Evolutionary conservation across 345 rosid species (phyloP).

Genomic region (Dimocarpus longan): DNA sequence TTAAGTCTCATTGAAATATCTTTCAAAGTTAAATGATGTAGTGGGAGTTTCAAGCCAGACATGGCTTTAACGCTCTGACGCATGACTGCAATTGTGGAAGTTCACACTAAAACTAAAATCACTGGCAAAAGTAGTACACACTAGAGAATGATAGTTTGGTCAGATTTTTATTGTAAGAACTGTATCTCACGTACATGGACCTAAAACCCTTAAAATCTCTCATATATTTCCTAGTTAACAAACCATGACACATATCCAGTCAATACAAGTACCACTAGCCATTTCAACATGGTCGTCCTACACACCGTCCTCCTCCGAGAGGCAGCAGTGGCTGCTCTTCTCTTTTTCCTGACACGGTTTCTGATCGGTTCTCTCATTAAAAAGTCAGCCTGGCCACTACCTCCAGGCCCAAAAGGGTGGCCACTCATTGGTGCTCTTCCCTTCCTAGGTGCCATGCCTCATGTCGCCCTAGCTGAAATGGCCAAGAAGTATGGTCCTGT

Average conservation of each 20-base stretch:
- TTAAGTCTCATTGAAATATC: too few species aligned
- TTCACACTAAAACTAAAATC: too few species aligned
- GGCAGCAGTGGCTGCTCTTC: conserved; percentile 15
- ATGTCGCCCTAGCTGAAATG: conserved; percentile 47
- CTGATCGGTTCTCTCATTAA: conserved; percentile 20
- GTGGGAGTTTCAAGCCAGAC: too few species aligned
- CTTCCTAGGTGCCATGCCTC: conserved; percentile 58
- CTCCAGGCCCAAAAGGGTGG: conserved; percentile 61
- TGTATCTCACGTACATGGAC: background rate
- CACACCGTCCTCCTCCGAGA: conserved; percentile 21
- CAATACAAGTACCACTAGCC: background rate
- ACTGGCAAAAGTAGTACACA: too few species aligned
- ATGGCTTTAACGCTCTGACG: too few species aligned
- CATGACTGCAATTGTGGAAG: too few species aligned
- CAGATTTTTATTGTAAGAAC: too few species aligned
- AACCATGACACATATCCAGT: background rate
- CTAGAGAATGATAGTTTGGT: too few species aligned
- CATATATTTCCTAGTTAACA: too few species aligned
- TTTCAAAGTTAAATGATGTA: too few species aligned
- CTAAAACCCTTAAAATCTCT: background rate
- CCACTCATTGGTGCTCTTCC: conserved; percentile 62
- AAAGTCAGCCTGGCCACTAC: conserved; percentile 25
- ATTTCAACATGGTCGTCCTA: background rate
- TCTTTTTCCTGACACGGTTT: conserved; percentile 34
- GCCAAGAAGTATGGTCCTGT: conserved; percentile 58